Evolutionary conservation across 495 filamentous ascomycete genomes (phyloP).

Genomic region (Cairneyella variabilis): DNA sequence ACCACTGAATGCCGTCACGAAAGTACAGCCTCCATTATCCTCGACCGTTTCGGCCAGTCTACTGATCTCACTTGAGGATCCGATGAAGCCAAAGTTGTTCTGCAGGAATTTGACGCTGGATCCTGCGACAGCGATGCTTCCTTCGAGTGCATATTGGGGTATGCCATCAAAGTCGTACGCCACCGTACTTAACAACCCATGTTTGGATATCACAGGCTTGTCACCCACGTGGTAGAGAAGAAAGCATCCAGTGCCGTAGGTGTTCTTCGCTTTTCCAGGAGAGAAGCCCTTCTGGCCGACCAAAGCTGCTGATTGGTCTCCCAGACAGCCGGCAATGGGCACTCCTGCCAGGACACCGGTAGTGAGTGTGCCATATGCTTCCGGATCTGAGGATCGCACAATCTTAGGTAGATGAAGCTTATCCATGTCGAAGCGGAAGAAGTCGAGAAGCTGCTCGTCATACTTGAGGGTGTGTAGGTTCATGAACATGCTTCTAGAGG

Average conservation of each 20-base stretch:
- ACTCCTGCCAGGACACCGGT: conserved; percentile 67
- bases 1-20: conserved; percentile 95
- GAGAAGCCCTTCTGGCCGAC: conserved; percentile 89
- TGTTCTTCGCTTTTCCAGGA: conserved; percentile 87
- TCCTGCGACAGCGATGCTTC: conserved; percentile 86
- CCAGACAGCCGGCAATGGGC: conserved; percentile 78
- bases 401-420: conserved; percentile 81
- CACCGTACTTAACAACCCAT: conserved; percentile 82
- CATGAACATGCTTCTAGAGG: conserved; percentile 96
- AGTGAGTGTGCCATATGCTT: conserved; percentile 67
- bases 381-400: conserved; percentile 73
- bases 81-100: conserved; percentile 83
- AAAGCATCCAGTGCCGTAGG: conserved; percentile 94
- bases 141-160: conserved; percentile 86
- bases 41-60: conserved; percentile 73
- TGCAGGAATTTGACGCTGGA: conserved; percentile 84
- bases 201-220: conserved; percentile 84
- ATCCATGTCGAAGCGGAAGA: conserved; percentile 72
- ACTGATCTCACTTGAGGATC: conserved; percentile 70
- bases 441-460: conserved; percentile 72
- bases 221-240: conserved; percentile 88
- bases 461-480: conserved; percentile 84
- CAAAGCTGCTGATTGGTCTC: conserved; percentile 87
- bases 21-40: conserved; percentile 85
- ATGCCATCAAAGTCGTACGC: conserved; percentile 79